Conservation (phyloP, 2,329 filamentous ascomycete species). For the Tolypocladium inflatum region DNA sequence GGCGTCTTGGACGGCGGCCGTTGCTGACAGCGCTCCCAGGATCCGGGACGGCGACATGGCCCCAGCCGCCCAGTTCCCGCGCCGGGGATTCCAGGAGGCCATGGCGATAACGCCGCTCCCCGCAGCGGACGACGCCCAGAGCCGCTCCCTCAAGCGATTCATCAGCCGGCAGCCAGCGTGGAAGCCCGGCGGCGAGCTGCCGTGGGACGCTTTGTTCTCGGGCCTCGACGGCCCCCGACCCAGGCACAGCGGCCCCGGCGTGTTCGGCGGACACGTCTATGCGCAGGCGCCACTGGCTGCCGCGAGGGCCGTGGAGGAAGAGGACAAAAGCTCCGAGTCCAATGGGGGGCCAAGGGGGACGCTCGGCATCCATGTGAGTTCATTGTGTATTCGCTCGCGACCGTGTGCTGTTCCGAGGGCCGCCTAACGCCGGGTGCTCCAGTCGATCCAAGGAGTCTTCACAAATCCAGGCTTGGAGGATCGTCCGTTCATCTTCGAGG, state of each 20-base stretch:
- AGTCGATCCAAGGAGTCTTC: conserved; percentile 50
- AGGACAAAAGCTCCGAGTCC: conserved; percentile 12
- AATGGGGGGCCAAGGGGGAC: conserved; percentile 5
- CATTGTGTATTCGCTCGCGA: background rate
- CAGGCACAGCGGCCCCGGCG: conserved; percentile 9
- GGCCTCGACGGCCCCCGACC: conserved; percentile 7
- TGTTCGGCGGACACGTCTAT: conserved; percentile 28
- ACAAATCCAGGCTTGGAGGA: conserved; percentile 35
- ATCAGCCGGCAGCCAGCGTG: conserved; percentile 23
- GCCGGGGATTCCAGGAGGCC: conserved; percentile 18
- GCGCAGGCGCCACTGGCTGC: conserved; percentile 26
- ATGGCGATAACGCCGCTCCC: conserved; percentile 17
- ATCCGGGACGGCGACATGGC: conserved; percentile 1
- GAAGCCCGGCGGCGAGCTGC: conserved; percentile 20
- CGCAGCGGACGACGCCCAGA: background rate
- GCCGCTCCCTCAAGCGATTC: conserved; percentile 11
- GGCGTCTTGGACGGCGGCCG: background rate
- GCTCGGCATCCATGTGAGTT: conserved; percentile 28
- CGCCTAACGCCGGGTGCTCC: background rate
- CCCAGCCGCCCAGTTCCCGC: conserved; percentile 5
- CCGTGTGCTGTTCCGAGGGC: background rate
- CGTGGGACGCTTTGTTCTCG: conserved; percentile 13
- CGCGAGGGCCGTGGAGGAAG: conserved; percentile 20
- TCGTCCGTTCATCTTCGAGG: conserved; percentile 44
- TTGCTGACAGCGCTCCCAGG: background rate